These are phyloP conservation scores for Diaporthe aspalathi DNA, from an alignment of 2,329 filamentous ascomycete species.

Conservation along the genomic window DNA sequence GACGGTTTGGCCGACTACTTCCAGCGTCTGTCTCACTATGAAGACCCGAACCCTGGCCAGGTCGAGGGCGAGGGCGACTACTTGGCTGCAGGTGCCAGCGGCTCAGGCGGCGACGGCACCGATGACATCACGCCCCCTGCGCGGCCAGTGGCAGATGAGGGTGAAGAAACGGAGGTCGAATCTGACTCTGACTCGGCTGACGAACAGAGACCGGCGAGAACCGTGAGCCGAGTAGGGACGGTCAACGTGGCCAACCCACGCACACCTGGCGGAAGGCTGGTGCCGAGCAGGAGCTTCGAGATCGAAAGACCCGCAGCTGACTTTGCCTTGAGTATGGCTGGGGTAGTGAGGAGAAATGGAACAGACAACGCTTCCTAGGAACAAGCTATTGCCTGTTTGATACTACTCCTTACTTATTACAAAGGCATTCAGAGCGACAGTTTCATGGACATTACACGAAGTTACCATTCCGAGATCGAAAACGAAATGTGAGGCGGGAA, in stretches of 20 bases:
- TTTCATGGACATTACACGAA: background rate
- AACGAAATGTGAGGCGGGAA: background rate
- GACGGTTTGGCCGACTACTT: constrained; percentile 88
- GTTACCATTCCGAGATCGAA: background rate
- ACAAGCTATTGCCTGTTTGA: background rate
- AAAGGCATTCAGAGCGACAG: background rate
- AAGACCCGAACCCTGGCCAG: constrained; percentile 49
- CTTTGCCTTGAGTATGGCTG: constrained; percentile 48
- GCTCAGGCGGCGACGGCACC: constrained; percentile 13
- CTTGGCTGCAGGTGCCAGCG: constrained; percentile 14
- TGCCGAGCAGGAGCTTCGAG: constrained; percentile 68
- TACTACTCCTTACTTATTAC: background rate
- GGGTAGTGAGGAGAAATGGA: constrained; percentile 42
- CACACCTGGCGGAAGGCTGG: constrained; percentile 63
- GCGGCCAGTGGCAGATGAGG: constrained; percentile 51
- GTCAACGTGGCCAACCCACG: constrained; percentile 69
- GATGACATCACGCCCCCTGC: constrained; percentile 2
- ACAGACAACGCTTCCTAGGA: background rate
- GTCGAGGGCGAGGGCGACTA: constrained; percentile 8
- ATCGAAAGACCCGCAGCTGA: constrained; percentile 58
- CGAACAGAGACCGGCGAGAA: constrained; percentile 51
- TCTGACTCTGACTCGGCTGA: constrained; percentile 52
- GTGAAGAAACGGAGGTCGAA: constrained; percentile 51
- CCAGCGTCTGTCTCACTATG: constrained; percentile 78
- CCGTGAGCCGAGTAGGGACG: constrained; percentile 63